Percentiles rank a stretch among this genome's conserved stretches.
Conservation (phyloP, 345 rosid genomes). For the Rhodomyrtus tomentosa region DNA sequence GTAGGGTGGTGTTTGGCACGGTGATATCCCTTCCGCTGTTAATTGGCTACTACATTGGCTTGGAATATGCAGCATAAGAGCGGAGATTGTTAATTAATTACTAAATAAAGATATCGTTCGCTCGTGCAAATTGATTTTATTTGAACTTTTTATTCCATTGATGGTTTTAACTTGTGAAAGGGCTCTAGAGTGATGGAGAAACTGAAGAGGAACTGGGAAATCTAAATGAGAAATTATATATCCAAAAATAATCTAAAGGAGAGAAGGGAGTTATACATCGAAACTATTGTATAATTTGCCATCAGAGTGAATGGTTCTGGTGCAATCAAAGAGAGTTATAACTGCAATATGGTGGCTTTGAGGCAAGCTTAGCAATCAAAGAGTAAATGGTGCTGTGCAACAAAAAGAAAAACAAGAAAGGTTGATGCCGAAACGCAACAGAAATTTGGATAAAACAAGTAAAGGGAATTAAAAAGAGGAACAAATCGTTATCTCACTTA, state of each 20-base stretch:
- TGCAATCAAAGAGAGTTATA: not conserved
- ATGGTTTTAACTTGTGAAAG: not conserved
- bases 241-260: not conserved
- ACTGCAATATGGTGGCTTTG: not conserved
- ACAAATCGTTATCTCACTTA: no score
- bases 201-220: not conserved
- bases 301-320: not conserved
- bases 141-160: not conserved
- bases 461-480: no score
- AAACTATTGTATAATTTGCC: not conserved
- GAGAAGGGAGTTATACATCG: not conserved
- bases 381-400: no score
- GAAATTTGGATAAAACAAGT: no score
- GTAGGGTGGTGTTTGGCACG: conserved; percentile 75
- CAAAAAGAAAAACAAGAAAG: no score
- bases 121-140: not conserved
- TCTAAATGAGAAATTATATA: not conserved
- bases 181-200: not conserved
- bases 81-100: not conserved
- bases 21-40: conserved; percentile 53
- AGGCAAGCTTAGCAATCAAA: not conserved
- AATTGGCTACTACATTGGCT: conserved; percentile 17
- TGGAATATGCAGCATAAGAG: conserved; percentile 4
- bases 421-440: no score
- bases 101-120: not conserved